Percentiles rank a stretch among this genome's conserved stretches.
Conservation (phyloP, 2,329 filamentous ascomycete species). For the Eutypa lata region DNA sequence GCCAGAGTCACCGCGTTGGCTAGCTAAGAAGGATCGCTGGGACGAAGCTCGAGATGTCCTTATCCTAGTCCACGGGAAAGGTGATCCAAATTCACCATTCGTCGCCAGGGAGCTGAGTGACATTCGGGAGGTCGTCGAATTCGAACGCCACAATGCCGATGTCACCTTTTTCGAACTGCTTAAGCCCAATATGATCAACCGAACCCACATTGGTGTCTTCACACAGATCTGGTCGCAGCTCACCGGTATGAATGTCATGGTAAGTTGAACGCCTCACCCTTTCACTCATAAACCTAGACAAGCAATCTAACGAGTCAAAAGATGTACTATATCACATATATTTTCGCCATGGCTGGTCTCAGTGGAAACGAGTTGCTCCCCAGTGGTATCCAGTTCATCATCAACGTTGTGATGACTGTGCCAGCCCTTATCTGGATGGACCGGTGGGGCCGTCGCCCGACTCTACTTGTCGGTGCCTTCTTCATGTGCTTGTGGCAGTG, state of each 20-base stretch:
- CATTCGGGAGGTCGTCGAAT: conserved; percentile 70
- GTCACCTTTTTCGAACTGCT: conserved; percentile 72
- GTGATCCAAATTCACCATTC: conserved; percentile 61
- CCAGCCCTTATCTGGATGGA: conserved; percentile 75
- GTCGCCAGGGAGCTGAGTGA: conserved; percentile 67
- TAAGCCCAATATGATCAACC: conserved; percentile 69
- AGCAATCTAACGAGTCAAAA: conserved; percentile 1
- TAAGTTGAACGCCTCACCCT: conserved; percentile 25
- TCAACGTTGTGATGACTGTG: conserved; percentile 77
- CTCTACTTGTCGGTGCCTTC: conserved; percentile 62
- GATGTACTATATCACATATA: conserved; percentile 68
- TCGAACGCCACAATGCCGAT: conserved; percentile 67
- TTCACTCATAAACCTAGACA: conserved; percentile 1
- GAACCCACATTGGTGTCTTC: conserved; percentile 68
- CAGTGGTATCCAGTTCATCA: conserved; percentile 70
- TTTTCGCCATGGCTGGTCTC: conserved; percentile 72
- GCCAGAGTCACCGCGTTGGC: conserved; percentile 49
- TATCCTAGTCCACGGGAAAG: conserved; percentile 59
- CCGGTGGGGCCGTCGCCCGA: conserved; percentile 68
- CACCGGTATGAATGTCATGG: conserved; percentile 75
- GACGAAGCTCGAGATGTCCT: conserved; percentile 46
- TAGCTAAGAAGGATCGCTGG: conserved; percentile 46
- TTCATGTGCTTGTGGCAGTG: conserved; percentile 57
- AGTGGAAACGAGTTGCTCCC: conserved; percentile 58
- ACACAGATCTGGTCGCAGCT: conserved; percentile 75